Evolutionary conservation across 345 rosid genomes (phyloP).

Genomic region (Citrus sp.): DNA sequence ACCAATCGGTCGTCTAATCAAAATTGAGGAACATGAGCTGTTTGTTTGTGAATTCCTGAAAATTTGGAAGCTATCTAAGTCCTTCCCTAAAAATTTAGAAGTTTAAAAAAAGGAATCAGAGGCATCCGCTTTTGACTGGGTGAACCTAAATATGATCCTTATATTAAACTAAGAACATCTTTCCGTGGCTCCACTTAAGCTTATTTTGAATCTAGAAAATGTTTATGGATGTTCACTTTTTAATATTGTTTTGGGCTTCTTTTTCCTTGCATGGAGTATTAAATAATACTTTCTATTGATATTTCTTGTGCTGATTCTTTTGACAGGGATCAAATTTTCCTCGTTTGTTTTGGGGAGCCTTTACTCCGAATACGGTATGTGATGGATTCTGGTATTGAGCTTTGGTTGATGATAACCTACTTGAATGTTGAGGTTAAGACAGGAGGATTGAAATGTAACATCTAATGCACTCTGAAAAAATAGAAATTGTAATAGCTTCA

Average conservation of each 20-base stretch:
- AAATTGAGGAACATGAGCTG: background rate
- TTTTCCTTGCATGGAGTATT: background rate
- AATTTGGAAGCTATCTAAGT: background rate
- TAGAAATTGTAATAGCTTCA: background rate
- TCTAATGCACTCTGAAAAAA: background rate
- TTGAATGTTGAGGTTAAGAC: background rate
- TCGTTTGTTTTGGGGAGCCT: conserved; percentile 84
- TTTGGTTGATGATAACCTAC: background rate
- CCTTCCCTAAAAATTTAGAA: background rate
- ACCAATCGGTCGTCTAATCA: background rate
- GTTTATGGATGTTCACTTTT: background rate
- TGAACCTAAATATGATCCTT: background rate
- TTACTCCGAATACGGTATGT: conserved; percentile 61
- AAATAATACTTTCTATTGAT: background rate
- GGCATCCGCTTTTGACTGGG: background rate
- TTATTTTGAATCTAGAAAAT: background rate
- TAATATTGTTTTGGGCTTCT: background rate
- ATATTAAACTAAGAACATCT: background rate
- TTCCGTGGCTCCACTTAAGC: background rate
- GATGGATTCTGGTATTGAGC: background rate
- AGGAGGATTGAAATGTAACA: background rate
- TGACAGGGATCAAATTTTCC: conserved; percentile 87
- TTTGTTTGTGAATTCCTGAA: background rate
- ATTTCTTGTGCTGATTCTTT: conserved; percentile 6
- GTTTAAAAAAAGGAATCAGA: background rate